Evolutionary conservation across 2,329 filamentous ascomycete species (phyloP), one percentile per base, ranked within the genome.

Genomic region (Huntiella savannae): DNA sequence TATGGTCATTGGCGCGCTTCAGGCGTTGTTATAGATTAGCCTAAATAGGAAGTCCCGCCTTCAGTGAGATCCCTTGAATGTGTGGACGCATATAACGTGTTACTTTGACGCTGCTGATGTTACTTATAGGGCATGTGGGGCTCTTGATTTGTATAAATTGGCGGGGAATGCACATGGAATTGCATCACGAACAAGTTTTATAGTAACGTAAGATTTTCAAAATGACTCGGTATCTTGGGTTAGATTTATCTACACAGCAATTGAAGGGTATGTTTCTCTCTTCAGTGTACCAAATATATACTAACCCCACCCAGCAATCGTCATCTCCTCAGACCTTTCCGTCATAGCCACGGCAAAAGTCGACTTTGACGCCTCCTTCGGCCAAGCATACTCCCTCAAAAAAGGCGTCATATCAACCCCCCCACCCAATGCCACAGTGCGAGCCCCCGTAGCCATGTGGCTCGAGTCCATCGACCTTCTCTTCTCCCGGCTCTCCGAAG

Each of bases 191-290:
- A 28, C 7, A 28, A 7, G 6, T 28, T 28, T 28, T 28, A 28
- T 28, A 28, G 22, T 28, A 28, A 7, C 22, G 12, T 12, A 42
- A 4, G n/a, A 28, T 15, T 19, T 11, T 10, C 36, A 40, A 7
- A 10, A 49, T 49, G 48, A 17, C 49, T 22, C 67, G 93, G 51
- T 94, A 93, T 59, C 70, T 94, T 57, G 91, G 91, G 50, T 87
- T 96, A 61, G 91, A 98, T 64, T 78, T 96, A 50, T 95, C 87
- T 38, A 96, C 91, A 49, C 91, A 96, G 62, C 88, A 96, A 61
- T 72, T 96, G 49, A 96, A 98, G 72, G 87, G 84, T 77, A 62
- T 53, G 49, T 16, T 33, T 19, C 36, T 6, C 16, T 11, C 15
- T 19, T n/a, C 32, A 28, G 22, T 3, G 22, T 16, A n/a, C 28